Base-by-base conservation (phyloP, 208 protist species). In the Acanthamoeba divionensis region DNA sequence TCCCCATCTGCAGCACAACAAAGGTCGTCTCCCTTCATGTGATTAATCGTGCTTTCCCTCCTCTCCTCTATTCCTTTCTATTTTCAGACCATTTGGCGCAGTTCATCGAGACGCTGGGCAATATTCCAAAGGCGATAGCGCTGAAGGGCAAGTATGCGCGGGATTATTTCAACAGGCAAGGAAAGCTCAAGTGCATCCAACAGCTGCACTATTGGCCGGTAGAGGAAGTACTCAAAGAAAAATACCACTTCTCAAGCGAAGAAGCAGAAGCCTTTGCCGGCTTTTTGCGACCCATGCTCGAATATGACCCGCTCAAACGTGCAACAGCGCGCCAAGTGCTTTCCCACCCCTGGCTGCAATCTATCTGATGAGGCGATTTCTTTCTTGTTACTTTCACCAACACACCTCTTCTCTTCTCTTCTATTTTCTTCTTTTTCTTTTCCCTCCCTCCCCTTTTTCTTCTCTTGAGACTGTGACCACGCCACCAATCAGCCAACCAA, bases 201-300 rank as follows among this genome's bases (percentile, higher is more conserved):
- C 44, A 93, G 5, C 94, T 98, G 2, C 91, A 95, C n/a, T 82
- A 79, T 26, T 97, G 95, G 95, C 90, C 41, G 7, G 71, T 98
- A 2, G 18, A 57, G 38, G 60, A 90, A 4, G 93, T 99, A 10
- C 94, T 99, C 10, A 91, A 97, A 60, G 92, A 97, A 52, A 97
- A 98, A 44, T 98, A 99, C 91, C 94, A 95, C 63, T 98, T 98
- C 86, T 94, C 92, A 1, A 55, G 60, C 6, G 88, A 96, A 44
- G 97, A 98, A 89, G 97, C 98, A 5, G 91, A 91, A 21, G 94
- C 97, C 79, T 97, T 99, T 62, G 93, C 94, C 10, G 90, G 97
- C 29, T 99, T 99, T 92, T 90, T 99, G 21, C 91, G 97, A 47
- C 97, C 97, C 7, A 98, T 99, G 97, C 94, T 99, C 5, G 93